These are phyloP conservation scores for Veloporphyrellus conicus DNA, from an alignment of 1,284 basidiomycete species.

Conservation along the genomic window DNA sequence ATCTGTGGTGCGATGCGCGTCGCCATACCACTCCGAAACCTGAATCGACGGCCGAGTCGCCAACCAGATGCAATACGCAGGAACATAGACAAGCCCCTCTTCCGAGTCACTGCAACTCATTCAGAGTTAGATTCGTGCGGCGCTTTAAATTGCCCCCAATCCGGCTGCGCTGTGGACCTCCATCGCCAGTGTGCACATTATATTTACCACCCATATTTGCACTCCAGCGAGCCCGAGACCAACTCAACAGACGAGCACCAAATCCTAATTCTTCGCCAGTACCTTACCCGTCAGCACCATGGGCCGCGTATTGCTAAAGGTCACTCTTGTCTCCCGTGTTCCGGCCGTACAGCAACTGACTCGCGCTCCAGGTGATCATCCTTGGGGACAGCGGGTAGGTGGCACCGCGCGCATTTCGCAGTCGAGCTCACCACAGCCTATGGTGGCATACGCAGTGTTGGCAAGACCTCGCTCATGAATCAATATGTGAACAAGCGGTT, in stretches of 20 bases:
- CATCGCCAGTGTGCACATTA: conserved; percentile 14
- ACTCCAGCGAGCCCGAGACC: no score
- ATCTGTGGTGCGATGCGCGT: conserved; percentile 31
- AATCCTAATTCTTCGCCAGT: neutral
- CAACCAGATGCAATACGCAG: conserved; percentile 3
- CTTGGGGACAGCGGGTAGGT: conserved; percentile 94
- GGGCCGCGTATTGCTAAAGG: conserved; percentile 94
- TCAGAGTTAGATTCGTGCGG: conserved; percentile 20
- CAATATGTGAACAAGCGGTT: conserved; percentile 99
- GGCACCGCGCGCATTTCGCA: neutral
- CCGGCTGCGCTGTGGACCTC: conserved; percentile 8
- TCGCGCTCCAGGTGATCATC: conserved; percentile 79
- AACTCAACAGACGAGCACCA: conserved; percentile 11
- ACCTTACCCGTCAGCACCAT: no score
- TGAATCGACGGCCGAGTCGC: conserved; percentile 7
- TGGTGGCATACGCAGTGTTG: conserved; percentile 78
- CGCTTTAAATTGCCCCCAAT: conserved; percentile 19
- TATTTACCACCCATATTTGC: conserved; percentile 2
- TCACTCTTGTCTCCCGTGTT: conserved; percentile 31
- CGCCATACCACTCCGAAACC: conserved; percentile 23
- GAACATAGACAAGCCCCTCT: no score
- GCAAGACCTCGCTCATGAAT: conserved; percentile 99
- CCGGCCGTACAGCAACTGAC: conserved; percentile 14
- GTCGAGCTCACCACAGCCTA: conserved; percentile 15
- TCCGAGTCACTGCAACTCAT: no score